phyloP scores from a whole-genome alignment of 2,329 filamentous ascomycete species.

The Aspergillus pseudoglaucus region DNA sequence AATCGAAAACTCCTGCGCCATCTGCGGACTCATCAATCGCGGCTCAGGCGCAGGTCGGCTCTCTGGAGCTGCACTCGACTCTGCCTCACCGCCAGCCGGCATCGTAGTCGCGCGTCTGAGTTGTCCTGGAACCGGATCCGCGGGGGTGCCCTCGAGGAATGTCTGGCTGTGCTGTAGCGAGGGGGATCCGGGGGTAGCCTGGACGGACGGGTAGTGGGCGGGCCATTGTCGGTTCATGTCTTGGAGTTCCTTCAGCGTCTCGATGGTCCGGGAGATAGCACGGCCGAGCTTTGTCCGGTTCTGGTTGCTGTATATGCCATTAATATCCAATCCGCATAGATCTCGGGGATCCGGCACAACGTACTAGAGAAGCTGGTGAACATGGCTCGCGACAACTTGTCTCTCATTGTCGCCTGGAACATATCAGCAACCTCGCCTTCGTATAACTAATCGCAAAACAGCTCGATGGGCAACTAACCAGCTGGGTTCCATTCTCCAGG shows the following conservation, averaged over 20 bases:
- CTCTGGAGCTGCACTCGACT: constrained; percentile 68
- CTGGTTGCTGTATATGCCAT: constrained; percentile 55
- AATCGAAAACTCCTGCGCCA: constrained; percentile 92
- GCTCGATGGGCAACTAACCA: constrained; percentile 19
- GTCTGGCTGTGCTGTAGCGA: constrained; percentile 32
- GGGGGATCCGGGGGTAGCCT: constrained; percentile 19
- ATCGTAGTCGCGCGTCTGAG: constrained; percentile 68
- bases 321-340: constrained; percentile 6
- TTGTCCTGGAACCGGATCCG: constrained; percentile 39
- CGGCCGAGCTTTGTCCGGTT: constrained; percentile 82
- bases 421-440: constrained; percentile 9
- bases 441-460: not conserved
- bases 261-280: constrained; percentile 78
- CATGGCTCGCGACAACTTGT: constrained; percentile 67
- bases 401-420: constrained; percentile 54
- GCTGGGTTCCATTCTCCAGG: constrained; percentile 43
- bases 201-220: constrained; percentile 76
- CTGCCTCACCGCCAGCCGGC: constrained; percentile 55
- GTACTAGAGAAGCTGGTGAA: constrained; percentile 83
- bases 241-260: constrained; percentile 75
- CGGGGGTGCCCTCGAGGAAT: constrained; percentile 17
- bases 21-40: constrained; percentile 80
- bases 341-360: constrained; percentile 8
- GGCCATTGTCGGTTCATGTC: constrained; percentile 90
- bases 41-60: constrained; percentile 61